Conservation (phyloP, 192 early-diverging fungal genomes). For the Mycoemilia scoparia region DNA sequence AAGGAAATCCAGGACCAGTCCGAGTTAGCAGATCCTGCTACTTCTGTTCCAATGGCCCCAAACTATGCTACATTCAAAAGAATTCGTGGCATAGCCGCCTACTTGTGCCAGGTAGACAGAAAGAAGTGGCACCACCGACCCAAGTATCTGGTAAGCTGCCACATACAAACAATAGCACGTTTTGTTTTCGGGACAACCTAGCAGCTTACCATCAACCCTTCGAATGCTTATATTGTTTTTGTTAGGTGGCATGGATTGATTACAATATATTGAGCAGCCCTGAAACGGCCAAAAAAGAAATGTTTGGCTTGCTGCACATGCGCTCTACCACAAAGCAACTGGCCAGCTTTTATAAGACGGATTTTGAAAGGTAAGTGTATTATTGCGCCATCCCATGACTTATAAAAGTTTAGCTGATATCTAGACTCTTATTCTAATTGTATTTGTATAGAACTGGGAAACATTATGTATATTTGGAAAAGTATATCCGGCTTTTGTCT, state of each 20-base stretch:
- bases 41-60: no score
- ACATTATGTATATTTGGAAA: constrained; percentile 28
- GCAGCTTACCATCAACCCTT: no score
- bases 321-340: constrained; percentile 18
- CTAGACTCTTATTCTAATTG: no score
- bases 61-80: constrained; percentile 2
- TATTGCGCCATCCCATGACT: no score
- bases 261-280: constrained; percentile 8
- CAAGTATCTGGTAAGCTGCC: no score
- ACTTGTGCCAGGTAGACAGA: constrained; percentile 15
- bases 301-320: constrained; percentile 19
- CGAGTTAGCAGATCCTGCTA: no score
- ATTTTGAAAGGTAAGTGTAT: constrained; percentile 24
- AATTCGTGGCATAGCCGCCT: constrained; percentile 6
- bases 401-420: no score
- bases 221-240: no score
- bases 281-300: constrained; percentile 14
- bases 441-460: no score
- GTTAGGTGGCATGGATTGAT: constrained; percentile 21
- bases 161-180: no score
- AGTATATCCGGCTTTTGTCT: constrained; percentile 19
- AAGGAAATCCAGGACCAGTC: no score
- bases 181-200: no score
- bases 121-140: constrained; percentile 23
- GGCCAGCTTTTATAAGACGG: constrained; percentile 26